Evolutionary conservation across 108 stramenopile genomes (phyloP), one percentile per base, ranked within the genome.

Genomic region (Discostella stelligeroides): DNA sequence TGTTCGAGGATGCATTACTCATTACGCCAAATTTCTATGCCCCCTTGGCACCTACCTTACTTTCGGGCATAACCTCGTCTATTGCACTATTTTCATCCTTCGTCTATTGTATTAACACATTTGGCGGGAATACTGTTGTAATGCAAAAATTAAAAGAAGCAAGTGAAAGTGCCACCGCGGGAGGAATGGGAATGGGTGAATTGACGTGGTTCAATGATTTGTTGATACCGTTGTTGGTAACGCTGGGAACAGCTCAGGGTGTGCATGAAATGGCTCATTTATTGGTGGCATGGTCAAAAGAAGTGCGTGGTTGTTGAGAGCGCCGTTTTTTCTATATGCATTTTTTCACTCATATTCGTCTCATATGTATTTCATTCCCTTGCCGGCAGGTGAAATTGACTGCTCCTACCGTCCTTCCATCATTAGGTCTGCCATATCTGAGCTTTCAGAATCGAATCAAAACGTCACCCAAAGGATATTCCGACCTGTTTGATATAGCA

Each of bases 401-500:
- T 30, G 23, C 60, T 29, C 87, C 87, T 37, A 60, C 88, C 60
- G 53, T 88, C 63, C 55, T 80, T 42, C 70, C 80, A 73, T 63
- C 78, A 27, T 45, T 63, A 40, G 69, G 62, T 7, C 77, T 89
- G 21, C 86, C 86, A 1, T 73, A 82, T 54, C 46, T 84, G 24
- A 86, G 86, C 25, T 64, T 82, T 25, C 84, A 84, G 14, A 88
- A 82, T 46, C 65, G 81, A 8, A 55, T 89, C 30, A 86, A 79
- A 42, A 74, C 85, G 13, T 85, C 87, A 3, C 87, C 87, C 3
- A 75, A 84, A 34, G 83, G 82, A 59, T 76, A 76, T 28, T 77
- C 64, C 28, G 71, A 73, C 43, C 58, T 91, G 48, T 91, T 90
- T 58, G 88, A 94, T 66, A 82, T 94, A 62, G 93, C 88, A 0